Conservation (phyloP, 2,329 filamentous ascomycete genomes). For the Colletotrichum costaricense region DNA sequence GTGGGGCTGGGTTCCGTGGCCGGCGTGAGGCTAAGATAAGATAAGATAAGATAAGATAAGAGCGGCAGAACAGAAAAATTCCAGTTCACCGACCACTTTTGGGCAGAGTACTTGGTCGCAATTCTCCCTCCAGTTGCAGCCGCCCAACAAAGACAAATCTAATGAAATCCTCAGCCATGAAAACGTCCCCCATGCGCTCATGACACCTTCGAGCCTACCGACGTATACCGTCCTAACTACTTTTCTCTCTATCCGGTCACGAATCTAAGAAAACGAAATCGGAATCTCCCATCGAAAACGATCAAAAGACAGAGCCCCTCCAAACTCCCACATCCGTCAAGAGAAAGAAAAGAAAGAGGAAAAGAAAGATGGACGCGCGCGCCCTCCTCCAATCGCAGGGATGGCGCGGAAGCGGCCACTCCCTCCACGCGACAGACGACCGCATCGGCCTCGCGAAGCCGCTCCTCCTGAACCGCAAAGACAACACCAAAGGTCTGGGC, state of each 20-base stretch:
- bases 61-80: slow-evolving; percentile 25
- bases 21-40: slow-evolving; percentile 25
- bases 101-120: not conserved
- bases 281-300: not conserved
- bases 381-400: slow-evolving; percentile 87
- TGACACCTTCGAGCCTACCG: not conserved
- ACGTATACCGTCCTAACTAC: not conserved
- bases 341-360: not conserved
- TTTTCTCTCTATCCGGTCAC: not conserved
- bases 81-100: slow-evolving; percentile 10
- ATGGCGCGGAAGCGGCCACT: slow-evolving; percentile 90
- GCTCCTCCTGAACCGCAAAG: slow-evolving; percentile 84
- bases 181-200: not conserved
- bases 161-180: not conserved
- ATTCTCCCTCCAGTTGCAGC: not conserved
- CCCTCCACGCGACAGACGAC: slow-evolving; percentile 80
- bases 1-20: slow-evolving; percentile 1
- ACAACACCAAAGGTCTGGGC: slow-evolving; percentile 84
- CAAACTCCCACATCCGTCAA: not conserved
- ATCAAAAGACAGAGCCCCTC: not conserved
- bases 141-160: not conserved
- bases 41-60: slow-evolving; percentile 37
- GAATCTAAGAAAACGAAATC: not conserved
- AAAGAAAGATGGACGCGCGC: slow-evolving; percentile 78
- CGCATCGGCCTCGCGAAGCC: slow-evolving; percentile 84